Evolutionary conservation across 495 filamentous ascomycete species (phyloP), one percentile per base, ranked within the genome.

Genomic region (Trichoderma reesei): DNA sequence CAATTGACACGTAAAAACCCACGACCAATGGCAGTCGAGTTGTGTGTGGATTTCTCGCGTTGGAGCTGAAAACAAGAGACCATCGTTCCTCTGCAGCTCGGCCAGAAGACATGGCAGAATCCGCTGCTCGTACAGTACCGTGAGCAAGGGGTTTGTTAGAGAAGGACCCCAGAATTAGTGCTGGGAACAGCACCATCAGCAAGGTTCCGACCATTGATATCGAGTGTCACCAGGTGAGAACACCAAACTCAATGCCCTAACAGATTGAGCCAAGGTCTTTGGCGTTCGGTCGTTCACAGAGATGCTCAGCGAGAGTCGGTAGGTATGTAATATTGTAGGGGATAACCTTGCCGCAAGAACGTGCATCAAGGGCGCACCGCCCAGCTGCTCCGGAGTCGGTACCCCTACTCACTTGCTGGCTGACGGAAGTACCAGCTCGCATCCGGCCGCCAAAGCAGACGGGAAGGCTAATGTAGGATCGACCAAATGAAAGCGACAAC

Each of bases 381-480:
- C 31, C 51, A 56, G 51, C 31, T 56, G 51, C 51, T 56, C 51
- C 51, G 26, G 51, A 56, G 51, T 56, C 9, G 26, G 51, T 56
- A 56, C 51, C 51, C 51, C 51, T 56, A 18, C 51, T 34, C 20
- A 33, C 51, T 10, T 56, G 51, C 20, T 56, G 51, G 51, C 51
- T 56, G 51, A 56, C 51, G 51, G 51, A 56, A 56, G 51, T 56
- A 56, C 51, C 8, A 33, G 51, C 51, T 56, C 26, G 51, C 51
- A 56, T 56, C 51, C 51, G 51, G 51, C 20, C 51, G 51, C 51
- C 20, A 56, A 34, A 56, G 5, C 26, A 56, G 51, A 56, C 51
- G 51, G 51, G 51, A 56, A 56, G 51, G 20, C 51, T 56, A 56
- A 56, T 56, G 51, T 56, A 56, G 51, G 51, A 56, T 56, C 51